phyloP scores from a whole-genome alignment of 1,139 yeast species.

The Candida anutae region DNA sequence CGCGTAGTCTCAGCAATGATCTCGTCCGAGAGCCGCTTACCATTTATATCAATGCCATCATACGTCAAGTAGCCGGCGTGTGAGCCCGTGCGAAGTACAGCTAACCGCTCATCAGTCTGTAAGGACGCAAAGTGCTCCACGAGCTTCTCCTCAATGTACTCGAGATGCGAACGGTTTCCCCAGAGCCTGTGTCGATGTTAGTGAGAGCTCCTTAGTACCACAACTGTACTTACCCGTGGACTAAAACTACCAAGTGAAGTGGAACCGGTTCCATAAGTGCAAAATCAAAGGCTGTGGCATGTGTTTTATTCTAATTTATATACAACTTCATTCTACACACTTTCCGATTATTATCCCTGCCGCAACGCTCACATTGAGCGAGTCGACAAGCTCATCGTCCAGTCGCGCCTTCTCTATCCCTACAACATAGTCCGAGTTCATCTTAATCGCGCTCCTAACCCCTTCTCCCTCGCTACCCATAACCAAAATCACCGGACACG shows the following conservation, averaged over 20 bases:
- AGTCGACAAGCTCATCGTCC: conserved; percentile 51
- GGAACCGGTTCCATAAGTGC: background rate
- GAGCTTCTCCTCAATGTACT: conserved; percentile 35
- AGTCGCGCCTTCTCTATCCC: conserved; percentile 34
- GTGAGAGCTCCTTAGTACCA: background rate
- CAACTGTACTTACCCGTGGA: conserved; percentile 57
- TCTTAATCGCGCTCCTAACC: conserved; percentile 55
- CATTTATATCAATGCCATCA: conserved; percentile 84
- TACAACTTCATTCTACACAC: conserved; percentile 20
- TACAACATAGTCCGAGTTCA: conserved; percentile 59
- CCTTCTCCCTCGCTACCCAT: conserved; percentile 87
- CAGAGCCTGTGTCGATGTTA: conserved; percentile 39
- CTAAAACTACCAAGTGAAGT: conserved; percentile 57
- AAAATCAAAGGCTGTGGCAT: too few species aligned
- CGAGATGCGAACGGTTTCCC: conserved; percentile 69
- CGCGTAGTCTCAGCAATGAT: conserved; percentile 39
- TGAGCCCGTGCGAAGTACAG: conserved; percentile 51
- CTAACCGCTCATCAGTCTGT: conserved; percentile 21
- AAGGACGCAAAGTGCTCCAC: background rate
- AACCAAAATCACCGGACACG: conserved; percentile 60
- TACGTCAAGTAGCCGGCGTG: conserved; percentile 67
- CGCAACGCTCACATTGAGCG: conserved; percentile 87
- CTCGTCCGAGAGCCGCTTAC: conserved; percentile 66
- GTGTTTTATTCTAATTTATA: too few species aligned
- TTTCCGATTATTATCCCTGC: conserved; percentile 57